Evolutionary conservation across 306 rosid species (phyloP).

Genomic region (Quillaja saponaria): DNA sequence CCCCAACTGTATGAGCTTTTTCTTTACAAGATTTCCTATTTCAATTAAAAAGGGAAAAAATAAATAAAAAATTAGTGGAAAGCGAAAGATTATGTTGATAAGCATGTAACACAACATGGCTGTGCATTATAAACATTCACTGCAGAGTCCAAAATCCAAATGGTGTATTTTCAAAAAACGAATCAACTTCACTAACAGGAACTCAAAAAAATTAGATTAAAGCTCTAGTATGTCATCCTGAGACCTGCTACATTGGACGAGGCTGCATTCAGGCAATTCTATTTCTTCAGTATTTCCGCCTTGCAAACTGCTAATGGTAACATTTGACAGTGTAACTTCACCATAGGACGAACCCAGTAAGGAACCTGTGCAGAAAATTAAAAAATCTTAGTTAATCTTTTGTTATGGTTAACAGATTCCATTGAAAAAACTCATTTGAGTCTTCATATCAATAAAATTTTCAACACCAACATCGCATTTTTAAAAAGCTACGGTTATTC

Average conservation of each 20-base stretch:
- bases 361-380: conserved; percentile 39
- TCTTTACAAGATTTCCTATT: conserved; percentile 37
- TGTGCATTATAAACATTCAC: conserved; percentile 42
- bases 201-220: conserved; percentile 43
- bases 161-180: conserved; percentile 36
- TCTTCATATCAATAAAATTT: conserved; percentile 19
- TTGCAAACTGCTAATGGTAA: conserved; percentile 33
- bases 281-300: conserved; percentile 32
- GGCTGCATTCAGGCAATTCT: conserved; percentile 30
- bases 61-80: conserved; percentile 1
- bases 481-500: not conserved
- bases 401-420: not conserved
- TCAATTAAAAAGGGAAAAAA: not conserved
- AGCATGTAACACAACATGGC: too few species aligned
- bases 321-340: conserved; percentile 39
- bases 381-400: conserved; percentile 18
- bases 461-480: conserved; percentile 9
- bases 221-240: conserved; percentile 37
- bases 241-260: conserved; percentile 46
- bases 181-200: conserved; percentile 37
- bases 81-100: too few species aligned
- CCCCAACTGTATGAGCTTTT: conserved; percentile 25
- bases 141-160: conserved; percentile 17
- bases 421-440: not conserved
- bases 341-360: conserved; percentile 46